phyloP scores from a whole-genome alignment of 176 grass and related monocot species.

The Areca catechu region DNA sequence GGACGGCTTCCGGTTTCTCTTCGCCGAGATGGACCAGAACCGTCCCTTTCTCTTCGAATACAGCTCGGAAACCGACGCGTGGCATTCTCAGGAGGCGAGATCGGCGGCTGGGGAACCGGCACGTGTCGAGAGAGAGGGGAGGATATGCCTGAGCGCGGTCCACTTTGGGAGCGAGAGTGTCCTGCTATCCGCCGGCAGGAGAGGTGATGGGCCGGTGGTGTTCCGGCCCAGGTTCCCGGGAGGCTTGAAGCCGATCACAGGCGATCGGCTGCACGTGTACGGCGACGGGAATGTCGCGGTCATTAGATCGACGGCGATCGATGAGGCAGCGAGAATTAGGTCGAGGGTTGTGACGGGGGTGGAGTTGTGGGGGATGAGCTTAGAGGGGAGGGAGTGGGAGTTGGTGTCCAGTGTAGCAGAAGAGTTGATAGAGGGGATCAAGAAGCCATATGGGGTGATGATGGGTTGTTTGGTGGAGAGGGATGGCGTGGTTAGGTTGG shows the following conservation, averaged over 20 bases:
- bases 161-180: slow-evolving; percentile 58
- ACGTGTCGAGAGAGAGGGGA: neutral
- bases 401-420: slow-evolving; percentile 38
- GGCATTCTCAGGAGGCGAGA: slow-evolving; percentile 43
- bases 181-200: slow-evolving; percentile 33
- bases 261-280: slow-evolving; percentile 61
- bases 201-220: slow-evolving; percentile 27
- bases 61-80: slow-evolving; percentile 53
- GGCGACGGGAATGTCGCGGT: slow-evolving; percentile 75
- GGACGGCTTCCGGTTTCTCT: slow-evolving; percentile 70
- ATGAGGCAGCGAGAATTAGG: slow-evolving; percentile 28
- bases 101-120: neutral
- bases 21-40: slow-evolving; percentile 70
- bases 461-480: slow-evolving; percentile 78
- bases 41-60: slow-evolving; percentile 73
- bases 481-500: slow-evolving; percentile 62
- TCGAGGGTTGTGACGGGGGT: slow-evolving; percentile 47
- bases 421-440: slow-evolving; percentile 50
- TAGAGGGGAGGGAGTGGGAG: slow-evolving; percentile 49
- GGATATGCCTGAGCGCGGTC: slow-evolving; percentile 51
- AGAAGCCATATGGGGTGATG: slow-evolving; percentile 77
- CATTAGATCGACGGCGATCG: slow-evolving; percentile 49
- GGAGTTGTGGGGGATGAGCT: slow-evolving; percentile 58
- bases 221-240: slow-evolving; percentile 66
- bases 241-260: slow-evolving; percentile 7